These are phyloP conservation scores for Coemansia guatemalensis DNA, from an alignment of 192 early-diverging fungal genomes.

Conservation along the genomic window DNA sequence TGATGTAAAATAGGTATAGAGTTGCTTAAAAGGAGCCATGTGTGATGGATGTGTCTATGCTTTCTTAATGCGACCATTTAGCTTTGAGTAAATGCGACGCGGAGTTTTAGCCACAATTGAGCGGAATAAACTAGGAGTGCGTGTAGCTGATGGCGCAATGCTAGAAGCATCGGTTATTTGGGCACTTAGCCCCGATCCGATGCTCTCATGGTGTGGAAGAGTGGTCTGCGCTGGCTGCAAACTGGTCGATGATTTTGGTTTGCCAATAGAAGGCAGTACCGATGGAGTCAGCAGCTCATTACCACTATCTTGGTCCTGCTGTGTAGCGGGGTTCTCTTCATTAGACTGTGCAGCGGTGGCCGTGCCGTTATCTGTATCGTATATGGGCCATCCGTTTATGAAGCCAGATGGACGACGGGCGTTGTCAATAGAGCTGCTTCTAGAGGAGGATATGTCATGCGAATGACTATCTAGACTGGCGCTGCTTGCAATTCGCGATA, in stretches of 20 bases:
- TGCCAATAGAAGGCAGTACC: background rate
- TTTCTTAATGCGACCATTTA: slow-evolving; percentile 21
- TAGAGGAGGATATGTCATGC: background rate
- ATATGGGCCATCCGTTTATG: slow-evolving; percentile 42
- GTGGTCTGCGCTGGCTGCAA: background rate
- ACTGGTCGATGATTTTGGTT: background rate
- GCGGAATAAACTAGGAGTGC: slow-evolving; percentile 18
- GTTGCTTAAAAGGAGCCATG: slow-evolving; percentile 1
- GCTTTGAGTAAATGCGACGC: slow-evolving; percentile 27
- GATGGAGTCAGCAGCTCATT: background rate
- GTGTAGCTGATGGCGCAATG: slow-evolving; percentile 3
- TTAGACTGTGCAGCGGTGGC: background rate
- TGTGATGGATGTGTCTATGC: background rate
- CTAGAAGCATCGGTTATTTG: background rate
- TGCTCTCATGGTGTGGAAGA: slow-evolving; percentile 8
- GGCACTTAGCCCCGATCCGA: background rate
- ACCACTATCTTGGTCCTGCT: background rate
- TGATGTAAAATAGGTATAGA: background rate
- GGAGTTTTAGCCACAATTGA: slow-evolving; percentile 21
- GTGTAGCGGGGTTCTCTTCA: background rate
- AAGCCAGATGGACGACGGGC: slow-evolving; percentile 21
- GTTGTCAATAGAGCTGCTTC: background rate
- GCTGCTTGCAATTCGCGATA: slow-evolving; percentile 1
- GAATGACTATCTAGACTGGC: background rate
- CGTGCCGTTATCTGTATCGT: slow-evolving; percentile 11